Percentiles rank a stretch among this genome's conserved stretches.
Evolutionary conservation across 495 filamentous ascomycete genomes (phyloP).

Genomic region (Wilcoxina mikolae): DNA sequence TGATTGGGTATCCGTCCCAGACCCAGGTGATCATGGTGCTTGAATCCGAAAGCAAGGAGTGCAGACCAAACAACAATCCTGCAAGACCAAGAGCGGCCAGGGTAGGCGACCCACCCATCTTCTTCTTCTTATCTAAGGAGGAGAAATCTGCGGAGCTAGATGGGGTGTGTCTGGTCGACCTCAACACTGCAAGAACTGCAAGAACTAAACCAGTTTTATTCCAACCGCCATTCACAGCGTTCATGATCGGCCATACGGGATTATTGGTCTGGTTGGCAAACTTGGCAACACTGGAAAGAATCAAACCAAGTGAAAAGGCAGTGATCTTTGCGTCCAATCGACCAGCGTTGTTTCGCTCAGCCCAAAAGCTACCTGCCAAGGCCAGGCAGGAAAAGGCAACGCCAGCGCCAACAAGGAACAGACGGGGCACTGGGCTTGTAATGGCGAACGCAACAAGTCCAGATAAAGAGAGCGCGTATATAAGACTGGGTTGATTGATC

Average conservation of each 20-base stretch:
- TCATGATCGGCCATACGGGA: slow-evolving; percentile 90
- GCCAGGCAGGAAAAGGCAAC: slow-evolving; percentile 64
- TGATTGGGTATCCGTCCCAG: slow-evolving; percentile 93
- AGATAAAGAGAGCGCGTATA: slow-evolving; percentile 59
- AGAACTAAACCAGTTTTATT: slow-evolving; percentile 71
- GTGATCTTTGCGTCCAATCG: slow-evolving; percentile 68
- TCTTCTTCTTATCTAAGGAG: slow-evolving; percentile 2
- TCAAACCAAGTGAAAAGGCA: slow-evolving; percentile 66
- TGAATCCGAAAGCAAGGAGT: slow-evolving; percentile 87
- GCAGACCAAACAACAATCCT: slow-evolving; percentile 77
- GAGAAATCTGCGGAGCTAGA: slow-evolving; percentile 38
- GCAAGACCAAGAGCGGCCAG: slow-evolving; percentile 64
- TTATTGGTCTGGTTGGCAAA: slow-evolving; percentile 96
- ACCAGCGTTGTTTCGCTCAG: slow-evolving; percentile 56
- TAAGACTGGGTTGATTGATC: slow-evolving; percentile 48
- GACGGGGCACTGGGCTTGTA: slow-evolving; percentile 54
- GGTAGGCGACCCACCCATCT: slow-evolving; percentile 46
- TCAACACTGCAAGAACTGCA: slow-evolving; percentile 56
- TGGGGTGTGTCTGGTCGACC: slow-evolving; percentile 47
- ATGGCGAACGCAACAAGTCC: slow-evolving; percentile 72
- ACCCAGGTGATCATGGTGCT: slow-evolving; percentile 99
- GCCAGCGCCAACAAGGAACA: slow-evolving; percentile 66
- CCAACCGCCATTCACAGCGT: slow-evolving; percentile 76
- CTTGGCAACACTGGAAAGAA: slow-evolving; percentile 76
- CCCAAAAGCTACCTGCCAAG: slow-evolving; percentile 66